Evolutionary conservation across 2,329 filamentous ascomycete genomes (phyloP), one percentile per base, ranked within the genome.

Genomic region (Rutstroemia sp.): DNA sequence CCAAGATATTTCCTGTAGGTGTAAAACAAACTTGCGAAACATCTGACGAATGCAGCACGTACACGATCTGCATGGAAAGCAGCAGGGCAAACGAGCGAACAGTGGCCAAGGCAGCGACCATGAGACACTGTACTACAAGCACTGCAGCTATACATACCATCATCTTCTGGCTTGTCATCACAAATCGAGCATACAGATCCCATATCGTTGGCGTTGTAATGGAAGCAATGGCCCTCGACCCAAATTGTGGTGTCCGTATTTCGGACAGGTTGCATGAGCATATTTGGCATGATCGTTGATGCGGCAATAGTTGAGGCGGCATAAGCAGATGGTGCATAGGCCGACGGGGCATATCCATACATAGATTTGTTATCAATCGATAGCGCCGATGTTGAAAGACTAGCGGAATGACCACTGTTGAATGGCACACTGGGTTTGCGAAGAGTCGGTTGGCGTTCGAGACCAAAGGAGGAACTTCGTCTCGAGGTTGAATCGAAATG

Each of bases 391-490:
- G 87, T 91, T 14, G 88, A 90, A 60, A 84, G 78, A 25, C 85
- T 85, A 12, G 80, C 71, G 53, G 79, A 78, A 62, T 86, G 82
- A 4, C 82, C 81, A 62, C 81, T 83, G 14, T 90, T 76, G 73
- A 92, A 91, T 4, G 91, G 89, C 34, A 86, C 74, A 69, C 82
- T 89, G 5, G 88, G 86, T 44, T 87, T 79, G 63, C 88, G 81
- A 19, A 86, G 72, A 0, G 85, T 82, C 39, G 79, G 79, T 63
- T 85, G 80, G 69, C 84, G 85, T 63, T 90, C 89, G 68, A 92
- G 78, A 30, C 87, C 89, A 71, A 96, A 95, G 1, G 92, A 95
- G n/a, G 92, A 95, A 74, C 92, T 96, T 62, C 92, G 83, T 58
- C 92, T 83, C n/a, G 87, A 87, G 62, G 77, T 79, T 75, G 61